Evolutionary conservation across 805 yeast species (phyloP).

Genomic region (Myxozyma nipponensis): DNA sequence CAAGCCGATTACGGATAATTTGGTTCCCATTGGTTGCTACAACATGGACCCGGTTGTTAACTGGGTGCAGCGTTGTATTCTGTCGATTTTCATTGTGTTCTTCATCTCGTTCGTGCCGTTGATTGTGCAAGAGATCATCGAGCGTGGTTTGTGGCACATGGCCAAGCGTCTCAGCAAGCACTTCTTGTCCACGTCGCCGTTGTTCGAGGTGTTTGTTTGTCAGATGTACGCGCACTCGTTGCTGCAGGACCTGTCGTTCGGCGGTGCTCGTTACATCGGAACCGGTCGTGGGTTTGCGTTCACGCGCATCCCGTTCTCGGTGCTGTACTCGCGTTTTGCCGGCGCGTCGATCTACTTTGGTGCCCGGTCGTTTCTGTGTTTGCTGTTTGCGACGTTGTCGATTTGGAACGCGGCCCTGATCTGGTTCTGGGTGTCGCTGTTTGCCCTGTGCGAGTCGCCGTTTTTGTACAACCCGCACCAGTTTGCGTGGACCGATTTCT

Average conservation of each 20-base stretch:
- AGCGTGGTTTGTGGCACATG: slow-evolving; percentile 79
- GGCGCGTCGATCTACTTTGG: slow-evolving; percentile 76
- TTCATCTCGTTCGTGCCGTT: slow-evolving; percentile 88
- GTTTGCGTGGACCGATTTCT: slow-evolving; percentile 93
- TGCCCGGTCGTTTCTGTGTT: slow-evolving; percentile 58
- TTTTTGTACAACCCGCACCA: slow-evolving; percentile 97
- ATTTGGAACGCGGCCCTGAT: slow-evolving; percentile 93
- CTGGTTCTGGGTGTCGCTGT: slow-evolving; percentile 95
- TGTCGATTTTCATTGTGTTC: slow-evolving; percentile 88
- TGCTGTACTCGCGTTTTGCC: slow-evolving; percentile 72
- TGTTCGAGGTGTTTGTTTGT: slow-evolving; percentile 93
- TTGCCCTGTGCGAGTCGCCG: slow-evolving; percentile 87
- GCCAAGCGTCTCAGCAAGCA: slow-evolving; percentile 67
- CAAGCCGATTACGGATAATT: slow-evolving; percentile 68
- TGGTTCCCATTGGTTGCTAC: slow-evolving; percentile 78
- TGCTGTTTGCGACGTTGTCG: slow-evolving; percentile 70
- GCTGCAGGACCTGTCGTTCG: slow-evolving; percentile 71
- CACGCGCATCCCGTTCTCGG: slow-evolving; percentile 66
- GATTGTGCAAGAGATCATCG: slow-evolving; percentile 80
- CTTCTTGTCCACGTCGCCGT: slow-evolving; percentile 75
- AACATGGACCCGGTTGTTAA: slow-evolving; percentile 78
- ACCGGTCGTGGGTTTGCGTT: slow-evolving; percentile 95
- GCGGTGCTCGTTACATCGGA: slow-evolving; percentile 88
- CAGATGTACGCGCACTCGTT: slow-evolving; percentile 84
- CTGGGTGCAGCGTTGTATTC: slow-evolving; percentile 85